These are phyloP conservation scores for Cystobasidium pallidum DNA, from an alignment of 1,284 basidiomycete genomes.

Conservation along the genomic window DNA sequence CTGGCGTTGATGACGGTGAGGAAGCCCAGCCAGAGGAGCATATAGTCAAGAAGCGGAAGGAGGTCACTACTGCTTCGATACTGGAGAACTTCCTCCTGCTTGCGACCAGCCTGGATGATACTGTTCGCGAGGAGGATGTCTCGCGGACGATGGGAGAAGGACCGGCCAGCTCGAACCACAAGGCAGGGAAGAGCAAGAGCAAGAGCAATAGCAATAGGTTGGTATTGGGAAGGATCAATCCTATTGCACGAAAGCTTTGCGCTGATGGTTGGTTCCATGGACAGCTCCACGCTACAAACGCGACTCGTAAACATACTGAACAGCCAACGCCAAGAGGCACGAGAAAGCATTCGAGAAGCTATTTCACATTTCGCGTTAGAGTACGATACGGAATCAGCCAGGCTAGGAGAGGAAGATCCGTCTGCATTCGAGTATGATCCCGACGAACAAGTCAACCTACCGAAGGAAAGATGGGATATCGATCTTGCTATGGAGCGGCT, in stretches of 20 bases:
- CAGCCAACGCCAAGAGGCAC: conserved; percentile 20
- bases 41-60: conserved; percentile 17
- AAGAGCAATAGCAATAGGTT: neutral
- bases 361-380: conserved; percentile 14
- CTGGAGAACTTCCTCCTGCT: conserved; percentile 36
- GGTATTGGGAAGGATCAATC: neutral
- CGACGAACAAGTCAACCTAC: conserved; percentile 25
- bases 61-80: conserved; percentile 35
- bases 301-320: conserved; percentile 22
- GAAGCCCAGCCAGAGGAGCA: neutral
- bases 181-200: conserved; percentile 12
- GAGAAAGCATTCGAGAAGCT: conserved; percentile 9
- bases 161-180: conserved; percentile 12
- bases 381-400: conserved; percentile 28
- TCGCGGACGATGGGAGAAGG: neutral
- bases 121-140: conserved; percentile 29
- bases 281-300: conserved; percentile 1
- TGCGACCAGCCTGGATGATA: conserved; percentile 38
- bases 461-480: conserved; percentile 18
- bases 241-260: too few relatives aligned
- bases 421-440: conserved; percentile 24
- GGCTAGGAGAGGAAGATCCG: conserved; percentile 9
- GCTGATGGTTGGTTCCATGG: too few relatives aligned
- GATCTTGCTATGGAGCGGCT: conserved; percentile 20
- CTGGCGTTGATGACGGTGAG: neutral